Percentiles rank a stretch among this genome's conserved stretches.
Conservation (phyloP, 441 rosid species). For the Theobroma grandiflorum region DNA sequence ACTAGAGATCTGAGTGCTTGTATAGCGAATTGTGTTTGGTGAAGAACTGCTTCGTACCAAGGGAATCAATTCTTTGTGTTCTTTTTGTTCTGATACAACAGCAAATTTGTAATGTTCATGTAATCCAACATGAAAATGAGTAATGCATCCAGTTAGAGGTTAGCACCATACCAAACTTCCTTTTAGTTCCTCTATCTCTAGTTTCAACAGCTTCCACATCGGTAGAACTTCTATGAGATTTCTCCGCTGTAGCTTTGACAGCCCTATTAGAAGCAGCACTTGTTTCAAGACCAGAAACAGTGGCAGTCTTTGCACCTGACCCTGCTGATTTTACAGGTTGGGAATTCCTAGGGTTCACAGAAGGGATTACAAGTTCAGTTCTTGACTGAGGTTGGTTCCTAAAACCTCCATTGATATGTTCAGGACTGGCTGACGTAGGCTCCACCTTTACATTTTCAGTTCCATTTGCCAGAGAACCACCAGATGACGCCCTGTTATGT, state of each 20-base stretch:
- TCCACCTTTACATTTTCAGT: conserved; percentile 48
- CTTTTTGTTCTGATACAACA: conserved; percentile 67
- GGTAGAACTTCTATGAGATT: conserved; percentile 41
- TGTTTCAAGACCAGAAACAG: conserved; percentile 35
- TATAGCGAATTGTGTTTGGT: conserved; percentile 52
- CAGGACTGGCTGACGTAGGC: conserved; percentile 42
- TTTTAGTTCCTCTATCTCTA: conserved; percentile 61
- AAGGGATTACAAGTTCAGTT: conserved; percentile 63
- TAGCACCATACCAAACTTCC: conserved; percentile 67
- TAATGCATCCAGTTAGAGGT: not conserved
- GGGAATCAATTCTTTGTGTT: conserved; percentile 77
- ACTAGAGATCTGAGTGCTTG: conserved; percentile 74
- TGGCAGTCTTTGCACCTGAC: conserved; percentile 35
- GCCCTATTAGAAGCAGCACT: conserved; percentile 36
- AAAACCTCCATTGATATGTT: conserved; percentile 37
- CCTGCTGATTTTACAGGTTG: conserved; percentile 37
- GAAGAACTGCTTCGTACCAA: conserved; percentile 62
- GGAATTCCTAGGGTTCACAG: conserved; percentile 47
- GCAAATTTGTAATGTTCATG: conserved; percentile 17
- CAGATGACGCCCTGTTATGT: conserved; percentile 37
- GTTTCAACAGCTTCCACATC: conserved; percentile 43
- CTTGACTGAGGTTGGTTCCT: conserved; percentile 41
- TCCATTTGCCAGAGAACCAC: conserved; percentile 37
- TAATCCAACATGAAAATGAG: conserved; percentile 23
- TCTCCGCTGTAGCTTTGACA: conserved; percentile 50